Base-by-base conservation (phyloP, 192 early-diverging fungal species). In the Coemansia erecta region DNA sequence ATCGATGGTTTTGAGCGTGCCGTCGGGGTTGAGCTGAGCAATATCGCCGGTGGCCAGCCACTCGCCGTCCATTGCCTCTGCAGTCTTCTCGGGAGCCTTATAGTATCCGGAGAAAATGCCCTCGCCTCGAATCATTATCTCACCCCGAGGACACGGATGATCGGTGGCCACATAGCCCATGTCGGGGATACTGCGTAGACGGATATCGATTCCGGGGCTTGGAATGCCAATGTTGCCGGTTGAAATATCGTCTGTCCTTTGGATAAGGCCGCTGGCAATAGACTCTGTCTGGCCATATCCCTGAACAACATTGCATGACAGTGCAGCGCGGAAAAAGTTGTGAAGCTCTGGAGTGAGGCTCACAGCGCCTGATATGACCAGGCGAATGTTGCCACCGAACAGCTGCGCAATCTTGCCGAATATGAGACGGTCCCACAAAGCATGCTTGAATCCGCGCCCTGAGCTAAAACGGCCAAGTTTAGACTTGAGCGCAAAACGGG, bases 281-380 rank as follows among this genome's bases (percentile, higher is more conserved):
- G 54, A 85, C 57, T 95, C 92, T 11, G 92, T 93, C 67, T 90
- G 87, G n/a, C 90, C 91, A 66, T 95, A 94, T 6, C 91, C 92
- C 68, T 97, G 90, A 35, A 85, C 59, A 2, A 96, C 77, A 23
- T 82, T 70, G 17, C 70, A 80, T 31, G 81, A 83, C 61, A 94
- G 86, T 60, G 77, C 83, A 49, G 22, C 8, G 81, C 71, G 31
- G 80, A 93, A 72, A 56, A 93, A 94, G 43, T 86, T 84, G 51
- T 86, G 68, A 11, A 93, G 86, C 54, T 92, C 85, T 22, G 81
- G 70, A 13, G 72, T 68, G n/a, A 94, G 83, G 28, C 90, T 89
- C 1, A 91, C 91, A 10, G 86, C 82, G 19, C 89, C 91, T 4
- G 85, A 85, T 14, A 89, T 60, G 46, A 94, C 84, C 41, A 84